Conservation (phyloP, 768 basidiomycete species). For the Suillus plorans region DNA sequence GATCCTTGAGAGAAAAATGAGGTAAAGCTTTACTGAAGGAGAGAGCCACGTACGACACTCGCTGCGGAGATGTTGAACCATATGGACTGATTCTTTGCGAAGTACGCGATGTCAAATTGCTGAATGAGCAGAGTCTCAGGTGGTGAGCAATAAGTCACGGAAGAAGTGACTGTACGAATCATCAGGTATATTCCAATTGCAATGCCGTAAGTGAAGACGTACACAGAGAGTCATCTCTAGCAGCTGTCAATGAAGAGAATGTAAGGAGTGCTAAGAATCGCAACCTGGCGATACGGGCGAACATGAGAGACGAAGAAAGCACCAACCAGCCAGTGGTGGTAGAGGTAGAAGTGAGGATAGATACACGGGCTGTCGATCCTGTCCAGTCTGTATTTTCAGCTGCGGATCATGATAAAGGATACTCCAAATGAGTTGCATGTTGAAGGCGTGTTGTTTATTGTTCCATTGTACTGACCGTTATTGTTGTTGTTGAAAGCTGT, state of each 20-base stretch:
- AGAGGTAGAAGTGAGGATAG: slow-evolving; percentile 17
- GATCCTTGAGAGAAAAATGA: slow-evolving; percentile 43
- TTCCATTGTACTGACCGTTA: slow-evolving; percentile 31
- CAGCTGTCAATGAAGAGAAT: slow-evolving; percentile 40
- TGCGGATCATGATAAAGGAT: slow-evolving; percentile 21
- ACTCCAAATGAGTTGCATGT: slow-evolving; percentile 24
- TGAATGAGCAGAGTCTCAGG: slow-evolving; percentile 79
- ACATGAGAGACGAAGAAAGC: slow-evolving; percentile 46
- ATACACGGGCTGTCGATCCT: slow-evolving; percentile 27
- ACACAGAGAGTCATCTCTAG: slow-evolving; percentile 63
- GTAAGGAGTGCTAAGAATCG: slow-evolving; percentile 49
- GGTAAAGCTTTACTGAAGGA: slow-evolving; percentile 3
- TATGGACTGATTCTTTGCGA: slow-evolving; percentile 68
- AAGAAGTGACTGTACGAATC: slow-evolving; percentile 65
- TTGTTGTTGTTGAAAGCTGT: slow-evolving; percentile 32
- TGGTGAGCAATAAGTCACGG: slow-evolving; percentile 83
- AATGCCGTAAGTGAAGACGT: slow-evolving; percentile 30
- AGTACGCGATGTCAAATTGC: slow-evolving; percentile 73
- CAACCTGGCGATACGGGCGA: slow-evolving; percentile 73
- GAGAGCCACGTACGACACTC: slow-evolving; percentile 64
- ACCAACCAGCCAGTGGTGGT: slow-evolving; percentile 9
- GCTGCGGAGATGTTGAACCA: slow-evolving; percentile 85
- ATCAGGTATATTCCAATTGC: slow-evolving; percentile 7
- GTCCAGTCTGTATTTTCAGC: slow-evolving; percentile 11
- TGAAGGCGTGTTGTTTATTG: slow-evolving; percentile 25